These are phyloP conservation scores for Lasiosphaeriaceae sp. DNA, from an alignment of 495 filamentous ascomycete genomes.

Conservation along the genomic window DNA sequence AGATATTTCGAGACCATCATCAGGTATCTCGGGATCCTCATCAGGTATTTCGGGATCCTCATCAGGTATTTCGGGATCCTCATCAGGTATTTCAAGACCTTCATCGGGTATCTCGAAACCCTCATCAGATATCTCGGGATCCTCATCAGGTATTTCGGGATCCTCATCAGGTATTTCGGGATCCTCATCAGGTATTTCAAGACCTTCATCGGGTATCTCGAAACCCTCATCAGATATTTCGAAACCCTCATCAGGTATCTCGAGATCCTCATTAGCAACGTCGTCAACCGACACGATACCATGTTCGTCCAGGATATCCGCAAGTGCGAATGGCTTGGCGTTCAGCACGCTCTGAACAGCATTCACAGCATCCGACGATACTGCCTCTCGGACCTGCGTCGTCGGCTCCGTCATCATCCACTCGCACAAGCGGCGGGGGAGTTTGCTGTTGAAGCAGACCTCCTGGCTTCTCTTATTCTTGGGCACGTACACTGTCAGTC, in stretches of 20 bases:
- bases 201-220: too few relatives aligned
- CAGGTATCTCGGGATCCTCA: too few relatives aligned
- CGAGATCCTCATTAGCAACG: too few relatives aligned
- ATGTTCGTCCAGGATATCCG: conserved; percentile 1
- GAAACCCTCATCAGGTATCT: background rate
- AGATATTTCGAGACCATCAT: too few relatives aligned
- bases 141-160: too few relatives aligned
- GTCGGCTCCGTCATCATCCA: conserved; percentile 35
- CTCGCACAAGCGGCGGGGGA: conserved; percentile 28
- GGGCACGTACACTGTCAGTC: conserved; percentile 37
- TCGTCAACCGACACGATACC: background rate
- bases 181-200: too few relatives aligned
- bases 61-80: too few relatives aligned
- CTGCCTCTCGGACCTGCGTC: conserved; percentile 11
- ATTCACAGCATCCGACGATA: background rate
- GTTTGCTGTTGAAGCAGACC: conserved; percentile 26
- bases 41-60: too few relatives aligned
- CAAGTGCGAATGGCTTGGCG: background rate
- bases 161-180: too few relatives aligned
- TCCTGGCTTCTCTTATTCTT: conserved; percentile 27
- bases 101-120: too few relatives aligned
- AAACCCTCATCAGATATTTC: background rate
- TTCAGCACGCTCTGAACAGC: conserved; percentile 4
- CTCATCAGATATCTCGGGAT: too few relatives aligned
- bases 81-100: too few relatives aligned